Base-by-base conservation (phyloP, 108 stramenopile species). In the Fragilariopsis cylindrus region DNA sequence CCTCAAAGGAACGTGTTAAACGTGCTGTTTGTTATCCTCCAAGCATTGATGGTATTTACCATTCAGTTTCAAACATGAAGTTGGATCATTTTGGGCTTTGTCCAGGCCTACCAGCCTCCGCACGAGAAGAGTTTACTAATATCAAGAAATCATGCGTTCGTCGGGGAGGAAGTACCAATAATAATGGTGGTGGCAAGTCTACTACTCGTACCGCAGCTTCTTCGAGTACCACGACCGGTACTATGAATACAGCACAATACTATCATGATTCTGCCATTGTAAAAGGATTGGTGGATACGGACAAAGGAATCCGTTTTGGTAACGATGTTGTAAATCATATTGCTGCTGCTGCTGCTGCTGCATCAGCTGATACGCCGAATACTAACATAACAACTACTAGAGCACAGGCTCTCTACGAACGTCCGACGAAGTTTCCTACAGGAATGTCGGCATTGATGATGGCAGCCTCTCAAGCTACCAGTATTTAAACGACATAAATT, bases 11-110 rank as follows among this genome's bases (percentile, higher is more conserved):
- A 46, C 75, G 85, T 30, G 76, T 86, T 18, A 86, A 86, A 66
- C 76, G 85, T 19, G 70, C 85, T 42, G 66, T 83, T 43, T 86
- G 85, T 45, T 86, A 81, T 48, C 82, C 85, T 18, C 85, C 82
- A 2, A 57, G 69, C n/a, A 67, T 83, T 11, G 49, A 45, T 58
- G 79, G 73, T 5, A 74, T 86, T 55, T 86, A 86, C 58, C 85
- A 86, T 60, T 56, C 80, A 9, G 80, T 83, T 2, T 83, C 80
- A 21, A 86, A 86, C 73, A 86, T 86, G 82, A 83, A 83, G 65
- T 86, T 83, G 64, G 85, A 86, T 73, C 85, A 86, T 53, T 86
- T 83, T 70, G 62, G 55, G 1, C 49, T 50, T 2, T 86, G 85
- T 62, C 60, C 52, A 15, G 72, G 76, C 21, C 57, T 86, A 7